These are phyloP conservation scores for Aegilops umbellulata DNA, from an alignment of 176 grass and related monocot species.

Conservation along the genomic window DNA sequence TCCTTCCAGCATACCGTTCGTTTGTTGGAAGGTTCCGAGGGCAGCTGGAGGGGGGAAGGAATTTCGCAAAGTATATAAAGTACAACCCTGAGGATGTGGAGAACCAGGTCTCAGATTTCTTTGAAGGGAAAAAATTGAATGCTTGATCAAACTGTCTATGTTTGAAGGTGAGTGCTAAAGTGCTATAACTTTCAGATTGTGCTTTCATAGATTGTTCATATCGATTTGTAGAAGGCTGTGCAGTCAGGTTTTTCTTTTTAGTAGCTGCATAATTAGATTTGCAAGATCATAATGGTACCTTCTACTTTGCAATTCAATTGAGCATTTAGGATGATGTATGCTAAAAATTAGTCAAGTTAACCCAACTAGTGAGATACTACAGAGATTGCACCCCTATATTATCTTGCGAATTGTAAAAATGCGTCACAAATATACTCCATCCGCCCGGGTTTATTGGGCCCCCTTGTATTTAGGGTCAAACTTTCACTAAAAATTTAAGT, in stretches of 20 bases:
- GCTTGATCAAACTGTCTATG: slow-evolving; percentile 21
- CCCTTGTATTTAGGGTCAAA: too few relatives aligned
- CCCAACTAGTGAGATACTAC: neutral
- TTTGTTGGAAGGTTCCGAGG: slow-evolving; percentile 76
- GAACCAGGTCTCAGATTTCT: slow-evolving; percentile 79
- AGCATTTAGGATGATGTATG: neutral
- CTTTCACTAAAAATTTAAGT: too few relatives aligned
- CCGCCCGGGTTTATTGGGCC: too few relatives aligned
- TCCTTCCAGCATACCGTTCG: slow-evolving; percentile 77
- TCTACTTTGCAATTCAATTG: slow-evolving; percentile 12
- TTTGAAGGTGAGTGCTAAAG: slow-evolving; percentile 32
- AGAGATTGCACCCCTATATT: neutral
- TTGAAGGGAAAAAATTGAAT: slow-evolving; percentile 71
- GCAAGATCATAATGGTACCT: slow-evolving; percentile 8
- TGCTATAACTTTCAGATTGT: slow-evolving; percentile 13
- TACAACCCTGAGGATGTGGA: slow-evolving; percentile 90
- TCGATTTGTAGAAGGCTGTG: neutral
- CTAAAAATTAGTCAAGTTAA: neutral
- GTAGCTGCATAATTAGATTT: neutral
- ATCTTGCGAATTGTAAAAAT: neutral
- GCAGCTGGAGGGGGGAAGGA: slow-evolving; percentile 69
- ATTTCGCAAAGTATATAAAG: slow-evolving; percentile 69
- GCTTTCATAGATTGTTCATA: neutral
- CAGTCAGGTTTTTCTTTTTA: neutral
- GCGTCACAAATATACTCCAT: neutral